These are phyloP conservation scores for Alternaria tenuissima DNA, from an alignment of 2,329 filamentous ascomycete genomes.

Conservation along the genomic window DNA sequence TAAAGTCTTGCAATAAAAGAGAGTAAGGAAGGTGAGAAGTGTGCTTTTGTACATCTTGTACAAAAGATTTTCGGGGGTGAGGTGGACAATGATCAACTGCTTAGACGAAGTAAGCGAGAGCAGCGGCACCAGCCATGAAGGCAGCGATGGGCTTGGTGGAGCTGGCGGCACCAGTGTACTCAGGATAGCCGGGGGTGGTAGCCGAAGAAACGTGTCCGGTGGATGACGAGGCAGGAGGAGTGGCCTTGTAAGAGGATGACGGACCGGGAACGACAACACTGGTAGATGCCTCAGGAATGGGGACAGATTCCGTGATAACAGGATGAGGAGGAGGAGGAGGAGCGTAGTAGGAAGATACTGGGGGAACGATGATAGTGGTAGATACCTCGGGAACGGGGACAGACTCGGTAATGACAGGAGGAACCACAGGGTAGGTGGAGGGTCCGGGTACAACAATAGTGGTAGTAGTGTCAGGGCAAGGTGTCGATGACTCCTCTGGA, in stretches of 20 bases:
- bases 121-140: conserved; percentile 34
- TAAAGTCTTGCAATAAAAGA: conserved; percentile 8
- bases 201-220: conserved; percentile 10
- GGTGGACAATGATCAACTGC: not conserved
- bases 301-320: not conserved
- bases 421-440: not conserved
- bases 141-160: conserved; percentile 36
- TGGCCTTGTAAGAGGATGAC: conserved; percentile 14
- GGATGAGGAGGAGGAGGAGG: conserved; percentile 8
- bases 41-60: conserved; percentile 4
- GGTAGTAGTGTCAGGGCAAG: not conserved
- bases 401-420: not conserved
- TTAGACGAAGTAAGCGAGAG: conserved; percentile 33
- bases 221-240: conserved; percentile 13
- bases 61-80: not conserved
- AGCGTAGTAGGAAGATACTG: conserved; percentile 14
- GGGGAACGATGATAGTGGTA: not conserved
- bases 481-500: conserved; percentile 1
- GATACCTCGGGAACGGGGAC: not conserved
- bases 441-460: not conserved
- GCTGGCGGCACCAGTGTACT: conserved; percentile 38
- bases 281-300: not conserved
- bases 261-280: not conserved
- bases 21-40: not conserved
- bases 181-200: conserved; percentile 17